phyloP scores from a whole-genome alignment of 306 rosid genomes.

The Dryas octopetala region DNA sequence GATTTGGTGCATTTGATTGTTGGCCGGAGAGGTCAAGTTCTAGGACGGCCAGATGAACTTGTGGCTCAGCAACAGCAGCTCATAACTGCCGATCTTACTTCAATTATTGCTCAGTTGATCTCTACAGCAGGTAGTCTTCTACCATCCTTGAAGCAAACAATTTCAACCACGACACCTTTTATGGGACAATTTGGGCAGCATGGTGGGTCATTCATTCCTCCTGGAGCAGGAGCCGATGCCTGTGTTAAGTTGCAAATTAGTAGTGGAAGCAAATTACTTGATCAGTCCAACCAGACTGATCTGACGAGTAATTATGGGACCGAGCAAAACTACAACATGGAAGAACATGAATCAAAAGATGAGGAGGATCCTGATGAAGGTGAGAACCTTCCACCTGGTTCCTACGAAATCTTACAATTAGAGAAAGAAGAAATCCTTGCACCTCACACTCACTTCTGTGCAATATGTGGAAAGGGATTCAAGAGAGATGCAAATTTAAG shows the following conservation, averaged over 20 bases:
- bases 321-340: constrained; percentile 53
- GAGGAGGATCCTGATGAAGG: constrained; percentile 92
- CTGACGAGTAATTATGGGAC: constrained; percentile 37
- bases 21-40: constrained; percentile 60
- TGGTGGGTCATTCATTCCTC: constrained; percentile 41
- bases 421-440: constrained; percentile 99
- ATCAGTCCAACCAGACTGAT: constrained; percentile 49
- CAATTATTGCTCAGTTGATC: constrained; percentile 84
- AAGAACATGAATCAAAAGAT: constrained; percentile 83
- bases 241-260: constrained; percentile 40
- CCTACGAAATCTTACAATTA: constrained; percentile 86
- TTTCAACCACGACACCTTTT: constrained; percentile 40
- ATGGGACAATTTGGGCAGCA: constrained; percentile 53
- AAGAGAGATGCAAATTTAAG: constrained; percentile 95
- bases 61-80: constrained; percentile 86
- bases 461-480: constrained; percentile 98
- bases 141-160: constrained; percentile 65
- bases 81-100: constrained; percentile 84
- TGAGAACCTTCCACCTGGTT: constrained; percentile 89
- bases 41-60: constrained; percentile 64
- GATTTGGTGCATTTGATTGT: constrained; percentile 74
- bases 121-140: constrained; percentile 94
- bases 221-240: constrained; percentile 36
- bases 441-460: constrained; percentile 95
- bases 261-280: constrained; percentile 44